These are phyloP conservation scores for Thymus mandschuricus DNA, from an alignment of 257 asterid genomes.

Conservation along the genomic window DNA sequence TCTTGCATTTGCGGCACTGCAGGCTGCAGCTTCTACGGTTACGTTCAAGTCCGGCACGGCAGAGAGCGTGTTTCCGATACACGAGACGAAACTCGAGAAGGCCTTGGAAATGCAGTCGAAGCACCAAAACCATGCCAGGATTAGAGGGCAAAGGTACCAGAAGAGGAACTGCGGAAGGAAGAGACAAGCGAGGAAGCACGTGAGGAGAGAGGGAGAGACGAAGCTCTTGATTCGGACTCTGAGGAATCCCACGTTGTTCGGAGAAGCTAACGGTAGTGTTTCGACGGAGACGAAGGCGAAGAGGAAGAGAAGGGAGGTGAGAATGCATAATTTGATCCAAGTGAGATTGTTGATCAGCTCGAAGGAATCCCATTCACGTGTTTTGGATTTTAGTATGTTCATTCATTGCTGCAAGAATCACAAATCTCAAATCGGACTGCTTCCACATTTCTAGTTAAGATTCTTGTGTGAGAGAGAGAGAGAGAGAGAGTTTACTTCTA, in stretches of 20 bases:
- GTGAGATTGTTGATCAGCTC: slow-evolving; percentile 16
- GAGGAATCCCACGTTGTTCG: slow-evolving; percentile 16
- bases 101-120: slow-evolving; percentile 2
- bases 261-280: neutral
- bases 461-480: too few species aligned
- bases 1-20: neutral
- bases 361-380: slow-evolving; percentile 41
- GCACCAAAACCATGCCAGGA: slow-evolving; percentile 19
- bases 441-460: too few species aligned
- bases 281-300: slow-evolving; percentile 27
- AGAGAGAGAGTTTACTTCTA: too few species aligned
- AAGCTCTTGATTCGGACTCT: slow-evolving; percentile 26
- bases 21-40: neutral
- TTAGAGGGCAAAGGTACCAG: slow-evolving; percentile 35
- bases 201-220: slow-evolving; percentile 20
- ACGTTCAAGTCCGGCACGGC: slow-evolving; percentile 16
- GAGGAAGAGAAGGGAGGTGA: slow-evolving; percentile 23
- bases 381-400: slow-evolving; percentile 5
- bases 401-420: too few species aligned
- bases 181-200: slow-evolving; percentile 27
- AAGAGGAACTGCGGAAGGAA: slow-evolving; percentile 36
- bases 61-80: slow-evolving; percentile 1
- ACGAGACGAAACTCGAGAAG: neutral
- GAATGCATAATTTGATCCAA: slow-evolving; percentile 31
- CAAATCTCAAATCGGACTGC: too few species aligned